These are phyloP conservation scores for Salix koriyanagi DNA, from an alignment of 345 rosid species.

Conservation along the genomic window DNA sequence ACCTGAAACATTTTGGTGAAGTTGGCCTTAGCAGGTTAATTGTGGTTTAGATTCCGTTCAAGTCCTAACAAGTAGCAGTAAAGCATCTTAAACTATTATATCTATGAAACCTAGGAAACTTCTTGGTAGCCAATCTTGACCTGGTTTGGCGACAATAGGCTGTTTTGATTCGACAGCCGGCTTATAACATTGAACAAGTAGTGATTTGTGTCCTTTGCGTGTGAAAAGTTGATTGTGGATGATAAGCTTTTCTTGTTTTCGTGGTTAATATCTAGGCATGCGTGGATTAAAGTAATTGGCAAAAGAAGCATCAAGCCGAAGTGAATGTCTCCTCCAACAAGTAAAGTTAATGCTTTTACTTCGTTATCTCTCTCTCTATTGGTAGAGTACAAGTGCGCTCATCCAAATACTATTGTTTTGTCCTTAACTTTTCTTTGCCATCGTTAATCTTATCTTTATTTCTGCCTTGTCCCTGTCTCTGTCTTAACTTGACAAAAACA, in stretches of 20 bases:
- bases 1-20: conserved; percentile 1
- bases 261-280: conserved; percentile 6
- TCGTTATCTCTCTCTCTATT: not conserved
- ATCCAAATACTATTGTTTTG: not conserved
- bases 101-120: conserved; percentile 1
- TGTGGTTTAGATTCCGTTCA: not conserved
- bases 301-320: conserved; percentile 13
- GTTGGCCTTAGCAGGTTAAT: conserved; percentile 12
- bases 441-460: not conserved
- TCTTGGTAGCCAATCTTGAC: conserved; percentile 21
- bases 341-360: conserved; percentile 18
- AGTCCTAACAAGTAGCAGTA: not conserved
- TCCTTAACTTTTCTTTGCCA: too few species aligned
- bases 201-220: not conserved
- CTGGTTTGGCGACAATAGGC: not conserved
- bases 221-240: not conserved
- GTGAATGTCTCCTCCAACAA: conserved; percentile 16
- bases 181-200: not conserved
- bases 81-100: not conserved
- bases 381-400: not conserved
- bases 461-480: not conserved
- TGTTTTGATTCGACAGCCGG: not conserved
- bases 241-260: not conserved
- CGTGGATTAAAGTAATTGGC: conserved; percentile 5
- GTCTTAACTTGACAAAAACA: conserved; percentile 1